Evolutionary conservation across 1,284 basidiomycete genomes (phyloP).

Genomic region (Trichosporon coremiiforme): DNA sequence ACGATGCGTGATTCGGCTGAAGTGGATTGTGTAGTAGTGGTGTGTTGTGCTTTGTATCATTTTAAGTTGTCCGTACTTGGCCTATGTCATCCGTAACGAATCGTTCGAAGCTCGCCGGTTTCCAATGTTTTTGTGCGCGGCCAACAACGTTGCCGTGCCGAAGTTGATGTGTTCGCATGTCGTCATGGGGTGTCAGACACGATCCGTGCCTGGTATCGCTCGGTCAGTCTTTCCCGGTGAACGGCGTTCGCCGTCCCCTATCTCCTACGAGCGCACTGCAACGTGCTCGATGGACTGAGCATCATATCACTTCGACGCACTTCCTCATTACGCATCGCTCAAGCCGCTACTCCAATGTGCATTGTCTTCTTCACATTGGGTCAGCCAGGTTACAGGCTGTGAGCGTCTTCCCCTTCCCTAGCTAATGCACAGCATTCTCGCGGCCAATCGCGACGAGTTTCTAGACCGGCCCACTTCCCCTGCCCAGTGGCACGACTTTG

Average conservation of each 20-base stretch:
- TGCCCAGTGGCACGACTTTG: conserved; percentile 54
- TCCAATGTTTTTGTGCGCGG: neutral
- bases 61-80: neutral
- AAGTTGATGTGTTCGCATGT: neutral
- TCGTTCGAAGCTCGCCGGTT: too few species aligned
- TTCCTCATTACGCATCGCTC: too few species aligned
- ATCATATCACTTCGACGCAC: too few species aligned
- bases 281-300: too few species aligned
- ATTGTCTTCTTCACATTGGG: conserved; percentile 51
- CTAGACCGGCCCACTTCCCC: conserved; percentile 46
- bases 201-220: neutral
- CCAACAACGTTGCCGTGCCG: neutral
- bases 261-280: neutral
- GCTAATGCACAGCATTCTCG: conserved; percentile 42
- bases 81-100: neutral
- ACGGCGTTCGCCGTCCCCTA: neutral
- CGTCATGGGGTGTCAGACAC: neutral
- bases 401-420: conserved; percentile 12
- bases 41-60: conserved; percentile 12
- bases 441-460: conserved; percentile 54
- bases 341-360: conserved; percentile 42
- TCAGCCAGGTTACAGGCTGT: conserved; percentile 52
- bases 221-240: neutral
- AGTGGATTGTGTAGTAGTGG: conserved; percentile 7
- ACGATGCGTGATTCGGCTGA: neutral